Evolutionary conservation across 306 rosid genomes (phyloP).

Genomic region (Pueraria montana): DNA sequence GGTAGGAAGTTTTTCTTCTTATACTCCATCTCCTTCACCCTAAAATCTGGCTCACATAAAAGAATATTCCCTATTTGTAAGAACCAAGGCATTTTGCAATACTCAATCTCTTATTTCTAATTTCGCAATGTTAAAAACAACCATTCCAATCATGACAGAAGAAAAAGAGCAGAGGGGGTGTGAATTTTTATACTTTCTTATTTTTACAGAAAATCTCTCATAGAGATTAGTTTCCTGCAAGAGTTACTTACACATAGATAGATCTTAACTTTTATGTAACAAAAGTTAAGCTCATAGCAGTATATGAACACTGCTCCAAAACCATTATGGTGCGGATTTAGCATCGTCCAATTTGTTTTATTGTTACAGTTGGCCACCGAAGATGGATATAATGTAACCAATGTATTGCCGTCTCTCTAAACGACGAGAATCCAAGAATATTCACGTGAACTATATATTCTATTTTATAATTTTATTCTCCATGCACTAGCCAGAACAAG

Average conservation of each 20-base stretch:
- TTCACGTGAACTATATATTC: constrained; percentile 40
- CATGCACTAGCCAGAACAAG: constrained; percentile 23
- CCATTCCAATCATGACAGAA: background rate
- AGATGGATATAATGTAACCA: background rate
- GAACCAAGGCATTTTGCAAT: background rate
- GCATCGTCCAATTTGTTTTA: constrained; percentile 11
- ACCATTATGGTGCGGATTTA: background rate
- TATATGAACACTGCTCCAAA: no score
- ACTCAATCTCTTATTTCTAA: background rate
- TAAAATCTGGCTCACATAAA: background rate
- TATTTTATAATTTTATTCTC: constrained; percentile 13
- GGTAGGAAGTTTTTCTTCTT: background rate
- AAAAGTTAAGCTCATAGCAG: no score
- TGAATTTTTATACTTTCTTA: background rate
- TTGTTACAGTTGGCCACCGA: background rate
- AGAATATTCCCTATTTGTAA: no score
- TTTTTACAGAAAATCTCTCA: background rate
- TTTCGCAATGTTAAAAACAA: background rate
- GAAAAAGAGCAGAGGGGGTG: background rate
- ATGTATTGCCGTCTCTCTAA: background rate
- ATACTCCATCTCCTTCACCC: background rate
- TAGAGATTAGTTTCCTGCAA: background rate
- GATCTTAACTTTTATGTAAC: background rate
- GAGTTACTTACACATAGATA: background rate
- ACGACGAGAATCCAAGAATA: constrained; percentile 37